Base-by-base conservation (phyloP, 345 rosid genomes). In the Toxicodendron radicans region DNA sequence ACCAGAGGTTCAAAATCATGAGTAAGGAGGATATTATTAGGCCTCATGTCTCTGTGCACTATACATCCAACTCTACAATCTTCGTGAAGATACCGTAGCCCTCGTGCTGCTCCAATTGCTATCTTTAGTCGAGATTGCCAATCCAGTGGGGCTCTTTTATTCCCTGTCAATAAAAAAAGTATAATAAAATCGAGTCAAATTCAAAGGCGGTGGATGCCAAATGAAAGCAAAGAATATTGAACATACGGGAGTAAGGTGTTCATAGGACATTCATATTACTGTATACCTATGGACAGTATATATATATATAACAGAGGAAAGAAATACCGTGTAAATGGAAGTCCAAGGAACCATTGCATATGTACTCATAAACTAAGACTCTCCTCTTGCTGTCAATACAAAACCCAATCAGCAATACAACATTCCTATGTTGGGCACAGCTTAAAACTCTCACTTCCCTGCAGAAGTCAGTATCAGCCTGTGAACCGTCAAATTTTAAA, bases 21-120 rank as follows among this genome's bases (percentile, higher is more conserved):
- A 2, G 92, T 87, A 7, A 91, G 76, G 65, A 91, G 91, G 82
- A 91, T 88, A 56, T 88, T 91, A 64, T 79, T 79, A 35, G 89
- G 88, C 67, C 90, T 76, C 85, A 91, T 71, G 71, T 87, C 91
- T 76, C 91, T 82, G 72, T 88, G 95, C 30, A 88, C 87, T 62
- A 91, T 85, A 73, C 90, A 84, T 64, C 95, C 95, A 64, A 87
- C 91, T 85, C 95, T 88, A 69, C 95, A 91, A 79, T 91, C 95
- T 81, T 88, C 93, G 23, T 91, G 95, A 75, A 91, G 93, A 76
- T 91, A 88, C 41, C 95, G 74, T 67, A 91, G 76, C 61, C 95
- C 91, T 68, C 90, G 73, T 43, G 95, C 95, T 63, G 89, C 74
- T 57, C 95, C 95, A 70, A 83, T 80, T 38, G 95, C 90, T 79